A percentile compares a stretch with the other conserved stretches of the same genome.
Conservation (phyloP, 768 basidiomycete genomes). For the Rhizopogon rudus region DNA sequence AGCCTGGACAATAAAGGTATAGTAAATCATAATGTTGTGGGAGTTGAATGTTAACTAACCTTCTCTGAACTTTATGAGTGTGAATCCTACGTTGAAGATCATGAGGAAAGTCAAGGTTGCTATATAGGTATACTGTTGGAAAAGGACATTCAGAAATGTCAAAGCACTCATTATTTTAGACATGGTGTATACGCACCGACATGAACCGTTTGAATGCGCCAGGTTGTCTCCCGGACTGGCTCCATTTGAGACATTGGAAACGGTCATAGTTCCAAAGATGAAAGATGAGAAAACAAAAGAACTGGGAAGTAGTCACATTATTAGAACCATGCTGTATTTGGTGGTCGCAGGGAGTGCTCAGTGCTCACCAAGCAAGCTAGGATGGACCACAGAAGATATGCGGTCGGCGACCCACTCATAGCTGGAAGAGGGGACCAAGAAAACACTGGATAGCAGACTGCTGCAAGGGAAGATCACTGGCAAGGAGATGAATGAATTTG, state of each 20-base stretch:
- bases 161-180: background rate
- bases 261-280: conserved; percentile 82
- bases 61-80: conserved; percentile 67
- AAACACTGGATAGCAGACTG: background rate
- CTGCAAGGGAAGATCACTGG: background rate
- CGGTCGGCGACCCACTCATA: conserved; percentile 75
- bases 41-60: conserved; percentile 33
- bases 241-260: conserved; percentile 73
- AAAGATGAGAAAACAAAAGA: conserved; percentile 58
- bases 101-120: conserved; percentile 61
- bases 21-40: background rate
- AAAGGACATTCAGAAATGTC: conserved; percentile 11
- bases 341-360: conserved; percentile 30
- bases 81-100: conserved; percentile 56
- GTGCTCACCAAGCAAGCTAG: conserved; percentile 56
- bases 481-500: background rate
- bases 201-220: conserved; percentile 86
- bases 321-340: conserved; percentile 1
- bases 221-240: conserved; percentile 62
- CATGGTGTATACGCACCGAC: conserved; percentile 54
- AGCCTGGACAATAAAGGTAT: conserved; percentile 5
- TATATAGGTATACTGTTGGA: conserved; percentile 70
- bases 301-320: conserved; percentile 35
- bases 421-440: conserved; percentile 10
- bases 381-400: conserved; percentile 74